These are phyloP conservation scores for Mycosphaerella sp. DNA, from an alignment of 2,329 filamentous ascomycete species.

Conservation along the genomic window DNA sequence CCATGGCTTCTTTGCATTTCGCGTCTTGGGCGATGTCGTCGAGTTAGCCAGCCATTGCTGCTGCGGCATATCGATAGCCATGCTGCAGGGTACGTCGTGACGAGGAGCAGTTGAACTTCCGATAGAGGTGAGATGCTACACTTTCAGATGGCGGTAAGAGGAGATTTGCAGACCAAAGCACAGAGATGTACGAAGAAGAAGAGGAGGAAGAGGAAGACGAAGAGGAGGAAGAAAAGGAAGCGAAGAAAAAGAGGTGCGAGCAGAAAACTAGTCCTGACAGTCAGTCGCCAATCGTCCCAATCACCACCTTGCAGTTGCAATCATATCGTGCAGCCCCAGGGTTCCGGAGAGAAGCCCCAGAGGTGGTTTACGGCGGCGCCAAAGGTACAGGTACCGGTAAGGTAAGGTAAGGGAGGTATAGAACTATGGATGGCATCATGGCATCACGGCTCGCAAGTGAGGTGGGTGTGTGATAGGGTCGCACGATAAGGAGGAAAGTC, in stretches of 20 bases:
- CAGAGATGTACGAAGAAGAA: not conserved
- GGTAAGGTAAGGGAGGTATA: not conserved
- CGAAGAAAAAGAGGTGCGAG: constrained; percentile 4
- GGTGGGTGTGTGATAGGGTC: constrained; percentile 4
- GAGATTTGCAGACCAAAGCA: not conserved
- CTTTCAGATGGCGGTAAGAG: too few relatives aligned
- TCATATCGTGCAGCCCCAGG: constrained; percentile 3
- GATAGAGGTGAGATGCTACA: too few relatives aligned
- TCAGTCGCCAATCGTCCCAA: not conserved
- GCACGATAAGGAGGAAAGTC: constrained; percentile 1
- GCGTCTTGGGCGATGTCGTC: not conserved
- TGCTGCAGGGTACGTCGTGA: not conserved
- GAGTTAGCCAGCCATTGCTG: constrained; percentile 11
- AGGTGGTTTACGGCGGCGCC: constrained; percentile 9
- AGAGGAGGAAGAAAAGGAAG: not conserved
- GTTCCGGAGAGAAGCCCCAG: constrained; percentile 9
- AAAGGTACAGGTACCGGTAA: too few relatives aligned
- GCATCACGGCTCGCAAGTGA: not conserved
- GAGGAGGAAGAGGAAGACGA: not conserved
- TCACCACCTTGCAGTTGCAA: not conserved
- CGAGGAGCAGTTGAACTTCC: not conserved
- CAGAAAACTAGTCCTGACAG: not conserved
- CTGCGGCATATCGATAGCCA: constrained; percentile 12
- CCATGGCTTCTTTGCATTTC: constrained; percentile 49
- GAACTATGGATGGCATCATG: not conserved